Base-by-base conservation (phyloP, 2,329 filamentous ascomycete genomes). In the Epichloe brachyelytri region DNA sequence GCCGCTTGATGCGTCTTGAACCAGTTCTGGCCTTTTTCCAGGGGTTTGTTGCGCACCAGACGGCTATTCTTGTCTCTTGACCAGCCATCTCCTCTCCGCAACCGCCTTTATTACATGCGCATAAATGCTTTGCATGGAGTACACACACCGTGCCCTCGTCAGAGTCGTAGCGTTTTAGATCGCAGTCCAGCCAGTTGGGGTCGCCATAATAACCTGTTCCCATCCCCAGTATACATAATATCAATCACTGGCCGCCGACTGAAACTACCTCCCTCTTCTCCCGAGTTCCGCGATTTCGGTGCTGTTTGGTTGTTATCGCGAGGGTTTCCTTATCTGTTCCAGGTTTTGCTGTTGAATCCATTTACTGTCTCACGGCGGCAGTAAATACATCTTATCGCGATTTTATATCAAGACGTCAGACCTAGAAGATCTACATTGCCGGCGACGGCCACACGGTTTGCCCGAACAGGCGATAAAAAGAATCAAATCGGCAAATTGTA, bases 221-320 rank as follows among this genome's bases (percentile, higher is more conserved):
- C 20, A 30, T 11, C 47, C 43, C 50, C 43, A 45, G 36, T 50
- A 65, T 75, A 75, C 72, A 74, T 75, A 76, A 75, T 68, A 63
- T 61, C 58, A 38, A 45, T 20, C 64, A 62, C 63, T 69, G 72
- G 65, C 66, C 71, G 70, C 72, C 72, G 60, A 60, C 53, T 56
- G 57, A 62, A 62, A 61, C 60, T 57, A 61, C 59, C 56, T 59
- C 57, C 60, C 10, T n/a, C 5, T 63, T 60, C 59, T 65, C 61
- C 63, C 62, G 64, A 63, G 60, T 70, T 71, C 71, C 70, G 69
- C 64, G 63, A 65, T 63, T 59, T 62, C 56, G 63, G 56, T 61
- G 61, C 59, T 62, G 58, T 63, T 58, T 59, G 60, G 56, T 59
- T 59, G 60, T 59, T 57, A 62, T 61, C 55, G 61, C 59, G 62